phyloP scores from a whole-genome alignment of 2,329 filamentous ascomycete genomes.

The Phialophora verrucosa region DNA sequence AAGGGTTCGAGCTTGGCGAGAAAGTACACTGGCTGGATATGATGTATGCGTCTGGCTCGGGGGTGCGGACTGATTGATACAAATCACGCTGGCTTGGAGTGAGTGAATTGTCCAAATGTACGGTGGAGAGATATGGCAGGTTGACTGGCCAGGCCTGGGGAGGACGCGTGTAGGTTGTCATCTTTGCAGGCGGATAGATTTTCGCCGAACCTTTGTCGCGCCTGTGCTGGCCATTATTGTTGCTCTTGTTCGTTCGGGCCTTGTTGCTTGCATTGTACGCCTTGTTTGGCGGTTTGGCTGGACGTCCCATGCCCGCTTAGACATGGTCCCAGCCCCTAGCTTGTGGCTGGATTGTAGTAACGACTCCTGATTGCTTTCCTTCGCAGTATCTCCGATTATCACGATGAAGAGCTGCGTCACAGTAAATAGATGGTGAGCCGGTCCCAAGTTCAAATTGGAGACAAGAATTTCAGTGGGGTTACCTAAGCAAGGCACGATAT shows the following conservation, averaged over 20 bases:
- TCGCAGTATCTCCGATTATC: background rate
- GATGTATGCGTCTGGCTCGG: background rate
- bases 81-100: background rate
- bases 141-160: background rate
- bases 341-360: background rate
- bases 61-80: background rate
- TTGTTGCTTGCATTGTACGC: background rate
- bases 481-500: background rate
- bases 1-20: slow-evolving; percentile 4
- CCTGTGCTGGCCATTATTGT: background rate
- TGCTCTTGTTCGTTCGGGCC: background rate
- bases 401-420: too few relatives aligned
- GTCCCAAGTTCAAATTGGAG: background rate
- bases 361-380: background rate
- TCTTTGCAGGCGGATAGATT: slow-evolving; percentile 4
- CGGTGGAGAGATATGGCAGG: slow-evolving; percentile 7
- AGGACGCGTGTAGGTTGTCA: slow-evolving; percentile 7
- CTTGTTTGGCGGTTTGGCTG: background rate
- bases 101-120: slow-evolving; percentile 7
- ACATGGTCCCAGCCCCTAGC: background rate
- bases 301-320: slow-evolving; percentile 4
- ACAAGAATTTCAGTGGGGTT: background rate
- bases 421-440: background rate
- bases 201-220: background rate
- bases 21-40: slow-evolving; percentile 1